Evolutionary conservation across 2,329 filamentous ascomycete genomes (phyloP).

Genomic region (Aspergillus sp.): DNA sequence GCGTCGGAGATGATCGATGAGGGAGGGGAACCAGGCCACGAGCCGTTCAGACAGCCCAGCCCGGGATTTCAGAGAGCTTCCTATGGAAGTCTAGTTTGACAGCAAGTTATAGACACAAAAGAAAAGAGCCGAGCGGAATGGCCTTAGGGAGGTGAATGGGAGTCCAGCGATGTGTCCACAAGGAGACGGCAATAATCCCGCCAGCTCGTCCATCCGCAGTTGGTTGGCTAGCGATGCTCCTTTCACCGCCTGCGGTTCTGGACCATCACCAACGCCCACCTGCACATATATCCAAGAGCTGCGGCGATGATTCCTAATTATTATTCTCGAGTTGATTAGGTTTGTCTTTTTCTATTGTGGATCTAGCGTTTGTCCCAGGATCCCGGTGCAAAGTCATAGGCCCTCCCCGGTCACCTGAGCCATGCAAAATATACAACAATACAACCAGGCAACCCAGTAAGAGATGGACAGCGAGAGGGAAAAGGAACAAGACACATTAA

Average conservation of each 20-base stretch:
- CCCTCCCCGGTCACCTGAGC: neutral
- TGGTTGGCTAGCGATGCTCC: conserved; percentile 26
- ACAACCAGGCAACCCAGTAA: neutral
- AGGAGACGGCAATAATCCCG: conserved; percentile 30
- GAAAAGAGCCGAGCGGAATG: conserved; percentile 21
- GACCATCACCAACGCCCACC: neutral
- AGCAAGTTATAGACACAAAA: conserved; percentile 4
- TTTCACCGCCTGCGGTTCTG: conserved; percentile 27
- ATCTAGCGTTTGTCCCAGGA: neutral
- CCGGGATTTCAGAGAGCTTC: conserved; percentile 15
- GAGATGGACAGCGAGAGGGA: neutral
- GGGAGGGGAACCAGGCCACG: conserved; percentile 30
- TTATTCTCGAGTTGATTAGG: neutral
- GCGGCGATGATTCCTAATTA: neutral
- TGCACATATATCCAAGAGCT: neutral
- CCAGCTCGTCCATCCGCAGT: conserved; percentile 29
- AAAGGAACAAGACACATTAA: neutral
- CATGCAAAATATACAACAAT: neutral
- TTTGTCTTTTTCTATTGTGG: neutral
- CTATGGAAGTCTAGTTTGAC: conserved; percentile 8
- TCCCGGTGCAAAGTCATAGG: neutral
- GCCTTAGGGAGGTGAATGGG: conserved; percentile 14
- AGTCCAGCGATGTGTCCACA: conserved; percentile 34
- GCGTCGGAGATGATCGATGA: conserved; percentile 32
- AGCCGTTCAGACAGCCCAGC: conserved; percentile 36